phyloP scores from a whole-genome alignment of 176 grass and related monocot species.

The Aechmea fasciata region DNA sequence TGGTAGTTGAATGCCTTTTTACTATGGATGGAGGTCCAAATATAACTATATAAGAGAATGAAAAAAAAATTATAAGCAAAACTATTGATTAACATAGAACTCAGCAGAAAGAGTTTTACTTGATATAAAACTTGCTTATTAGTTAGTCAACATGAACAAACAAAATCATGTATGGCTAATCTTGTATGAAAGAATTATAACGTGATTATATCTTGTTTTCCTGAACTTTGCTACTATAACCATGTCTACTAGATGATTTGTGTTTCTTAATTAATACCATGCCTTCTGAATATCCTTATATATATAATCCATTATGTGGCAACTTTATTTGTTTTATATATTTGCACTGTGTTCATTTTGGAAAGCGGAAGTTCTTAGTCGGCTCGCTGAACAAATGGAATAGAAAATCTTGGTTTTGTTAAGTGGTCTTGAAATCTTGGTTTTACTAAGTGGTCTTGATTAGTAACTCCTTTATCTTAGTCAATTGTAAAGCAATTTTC shows the following conservation, averaged over 20 bases:
- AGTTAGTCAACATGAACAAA: too few species aligned
- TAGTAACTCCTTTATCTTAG: not conserved
- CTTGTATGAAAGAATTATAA: not conserved
- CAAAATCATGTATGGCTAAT: not conserved
- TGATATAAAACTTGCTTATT: too few species aligned
- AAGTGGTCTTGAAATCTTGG: not conserved
- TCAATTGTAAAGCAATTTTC: not conserved
- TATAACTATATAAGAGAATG: not conserved
- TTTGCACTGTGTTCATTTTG: not conserved
- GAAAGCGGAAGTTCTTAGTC: not conserved
- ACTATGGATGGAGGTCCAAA: not conserved
- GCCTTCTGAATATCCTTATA: too few species aligned
- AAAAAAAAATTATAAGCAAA: not conserved
- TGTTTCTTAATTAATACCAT: too few species aligned
- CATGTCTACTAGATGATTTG: too few species aligned
- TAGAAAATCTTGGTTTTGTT: not conserved
- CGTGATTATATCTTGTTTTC: too few species aligned
- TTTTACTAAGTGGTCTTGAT: not conserved
- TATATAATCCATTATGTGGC: too few species aligned
- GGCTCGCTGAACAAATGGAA: not conserved
- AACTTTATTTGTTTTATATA: too few species aligned
- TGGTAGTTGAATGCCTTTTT: not conserved
- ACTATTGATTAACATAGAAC: not conserved
- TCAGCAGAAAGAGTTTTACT: not conserved
- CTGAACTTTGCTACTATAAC: too few species aligned